phyloP scores from a whole-genome alignment of 2,329 filamentous ascomycete species.

The Talaromyces amestolkiae region DNA sequence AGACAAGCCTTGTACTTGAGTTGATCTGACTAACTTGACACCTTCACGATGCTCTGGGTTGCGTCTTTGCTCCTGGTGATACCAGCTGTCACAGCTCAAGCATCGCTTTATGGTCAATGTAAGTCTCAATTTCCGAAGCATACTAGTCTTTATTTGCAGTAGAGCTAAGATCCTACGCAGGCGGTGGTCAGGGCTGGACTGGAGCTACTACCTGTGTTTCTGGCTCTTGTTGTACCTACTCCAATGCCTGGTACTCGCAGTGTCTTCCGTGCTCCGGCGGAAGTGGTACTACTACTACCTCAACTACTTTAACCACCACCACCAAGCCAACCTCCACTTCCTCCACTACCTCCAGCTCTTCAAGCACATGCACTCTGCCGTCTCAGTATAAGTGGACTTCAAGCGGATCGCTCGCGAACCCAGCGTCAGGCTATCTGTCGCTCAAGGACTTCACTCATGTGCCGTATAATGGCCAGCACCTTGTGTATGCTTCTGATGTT shows the following conservation, averaged over 20 bases:
- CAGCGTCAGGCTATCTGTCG: constrained; percentile 54
- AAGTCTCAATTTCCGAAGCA: not conserved
- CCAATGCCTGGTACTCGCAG: constrained; percentile 6
- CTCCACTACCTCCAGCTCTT: not conserved
- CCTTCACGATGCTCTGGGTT: constrained; percentile 1
- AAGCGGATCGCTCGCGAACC: constrained; percentile 50
- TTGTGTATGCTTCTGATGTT: constrained; percentile 59
- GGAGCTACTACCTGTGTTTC: not conserved
- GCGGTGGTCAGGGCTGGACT: not conserved
- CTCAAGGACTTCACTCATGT: constrained; percentile 64
- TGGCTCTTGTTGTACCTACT: constrained; percentile 7
- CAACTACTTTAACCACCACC: not conserved
- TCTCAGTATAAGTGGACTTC: constrained; percentile 58
- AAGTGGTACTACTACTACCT: not conserved
- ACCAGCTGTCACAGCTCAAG: constrained; percentile 6
- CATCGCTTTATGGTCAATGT: constrained; percentile 8
- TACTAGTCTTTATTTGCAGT: not conserved
- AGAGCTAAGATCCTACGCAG: not conserved
- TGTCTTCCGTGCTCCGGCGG: not conserved
- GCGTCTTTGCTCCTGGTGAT: constrained; percentile 5
- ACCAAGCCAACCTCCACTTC: not conserved
- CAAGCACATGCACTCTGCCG: constrained; percentile 50
- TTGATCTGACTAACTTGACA: not conserved
- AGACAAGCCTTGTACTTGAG: not conserved
- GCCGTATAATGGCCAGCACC: constrained; percentile 56